phyloP scores from a whole-genome alignment of 768 basidiomycete genomes.

The Phylloporus rhodoxanthus region DNA sequence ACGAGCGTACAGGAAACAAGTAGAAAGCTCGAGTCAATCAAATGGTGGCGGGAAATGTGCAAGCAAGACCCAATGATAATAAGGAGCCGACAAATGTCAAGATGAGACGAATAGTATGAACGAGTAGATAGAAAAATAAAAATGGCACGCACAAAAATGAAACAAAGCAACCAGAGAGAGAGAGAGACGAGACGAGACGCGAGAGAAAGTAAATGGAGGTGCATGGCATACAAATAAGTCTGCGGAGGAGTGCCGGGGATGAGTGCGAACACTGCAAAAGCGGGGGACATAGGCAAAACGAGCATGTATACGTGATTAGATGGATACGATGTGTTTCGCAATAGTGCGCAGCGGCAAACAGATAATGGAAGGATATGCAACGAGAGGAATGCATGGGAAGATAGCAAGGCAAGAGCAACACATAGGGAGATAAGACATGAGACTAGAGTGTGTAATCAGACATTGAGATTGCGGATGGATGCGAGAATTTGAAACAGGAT shows the following conservation, averaged over 20 bases:
- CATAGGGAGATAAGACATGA: constrained; percentile 33
- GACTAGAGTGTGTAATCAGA: constrained; percentile 35
- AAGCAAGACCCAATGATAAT: constrained; percentile 20
- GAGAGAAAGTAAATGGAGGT: background rate
- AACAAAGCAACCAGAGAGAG: constrained; percentile 23
- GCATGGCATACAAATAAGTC: constrained; percentile 26
- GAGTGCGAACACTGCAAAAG: too few relatives aligned
- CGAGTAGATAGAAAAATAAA: constrained; percentile 30
- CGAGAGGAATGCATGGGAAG: constrained; percentile 30
- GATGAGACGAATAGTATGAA: constrained; percentile 27
- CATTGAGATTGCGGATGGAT: constrained; percentile 34
- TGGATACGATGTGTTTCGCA: constrained; percentile 34
- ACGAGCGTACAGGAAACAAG: constrained; percentile 30
- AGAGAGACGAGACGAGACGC: background rate
- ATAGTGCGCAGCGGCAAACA: constrained; percentile 27
- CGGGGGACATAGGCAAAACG: constrained; percentile 28
- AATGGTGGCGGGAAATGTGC: background rate
- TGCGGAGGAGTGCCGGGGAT: constrained; percentile 18
- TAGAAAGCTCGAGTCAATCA: constrained; percentile 26
- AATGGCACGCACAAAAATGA: constrained; percentile 15
- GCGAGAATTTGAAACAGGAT: constrained; percentile 31
- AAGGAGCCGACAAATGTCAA: constrained; percentile 23
- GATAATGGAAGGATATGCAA: constrained; percentile 16
- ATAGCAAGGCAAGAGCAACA: constrained; percentile 36
- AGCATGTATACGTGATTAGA: constrained; percentile 31